Conservation (phyloP, 805 yeast genomes). For the Ogataea naganishii region DNA sequence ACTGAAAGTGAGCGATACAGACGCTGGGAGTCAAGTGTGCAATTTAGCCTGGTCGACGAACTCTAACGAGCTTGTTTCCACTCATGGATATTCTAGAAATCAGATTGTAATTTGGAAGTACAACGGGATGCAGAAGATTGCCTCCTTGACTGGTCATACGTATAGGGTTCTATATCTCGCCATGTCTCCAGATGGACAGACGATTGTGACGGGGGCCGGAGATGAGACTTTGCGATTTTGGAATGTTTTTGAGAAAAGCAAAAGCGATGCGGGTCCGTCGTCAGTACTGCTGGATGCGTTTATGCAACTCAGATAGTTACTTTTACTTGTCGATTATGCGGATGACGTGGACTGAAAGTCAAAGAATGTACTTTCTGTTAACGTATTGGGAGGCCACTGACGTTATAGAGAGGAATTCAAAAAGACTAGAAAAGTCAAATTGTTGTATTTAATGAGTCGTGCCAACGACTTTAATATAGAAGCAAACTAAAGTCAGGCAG, state of each 20-base stretch:
- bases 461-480: too few relatives aligned
- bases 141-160: constrained; percentile 90
- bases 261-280: constrained; percentile 46
- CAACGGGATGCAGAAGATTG: constrained; percentile 86
- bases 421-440: too few relatives aligned
- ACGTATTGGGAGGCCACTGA: too few relatives aligned
- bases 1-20: constrained; percentile 62
- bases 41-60: constrained; percentile 89
- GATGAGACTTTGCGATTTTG: constrained; percentile 94
- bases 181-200: constrained; percentile 91
- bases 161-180: constrained; percentile 84
- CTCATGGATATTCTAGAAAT: constrained; percentile 90
- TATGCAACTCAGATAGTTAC: constrained; percentile 53
- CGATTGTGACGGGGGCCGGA: constrained; percentile 97
- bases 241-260: constrained; percentile 84
- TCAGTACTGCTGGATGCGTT: constrained; percentile 67
- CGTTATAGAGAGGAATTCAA: too few relatives aligned
- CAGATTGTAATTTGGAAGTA: constrained; percentile 93
- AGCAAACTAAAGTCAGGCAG: too few relatives aligned
- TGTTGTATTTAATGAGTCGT: too few relatives aligned
- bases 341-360: too few relatives aligned
- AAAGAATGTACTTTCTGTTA: too few relatives aligned
- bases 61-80: constrained; percentile 85
- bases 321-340: too few relatives aligned
- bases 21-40: constrained; percentile 95